A percentile compares a stretch with the other conserved stretches of the same genome.
Conservation (phyloP, 2,329 filamentous ascomycete species). For the Teratosphaeriaceae sp. region DNA sequence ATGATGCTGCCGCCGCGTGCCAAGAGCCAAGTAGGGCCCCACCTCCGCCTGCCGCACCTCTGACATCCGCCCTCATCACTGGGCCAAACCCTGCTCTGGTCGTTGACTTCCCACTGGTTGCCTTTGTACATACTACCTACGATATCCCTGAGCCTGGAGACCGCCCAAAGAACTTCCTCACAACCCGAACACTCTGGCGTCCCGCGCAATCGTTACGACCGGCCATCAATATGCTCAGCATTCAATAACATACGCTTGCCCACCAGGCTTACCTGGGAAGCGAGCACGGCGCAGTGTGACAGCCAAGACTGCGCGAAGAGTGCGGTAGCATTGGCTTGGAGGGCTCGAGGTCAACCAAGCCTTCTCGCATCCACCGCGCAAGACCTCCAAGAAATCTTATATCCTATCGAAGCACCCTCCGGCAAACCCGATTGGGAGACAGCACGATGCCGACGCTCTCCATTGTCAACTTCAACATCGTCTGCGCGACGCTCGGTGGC, state of each 20-base stretch:
- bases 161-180: too few relatives aligned
- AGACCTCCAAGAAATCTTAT: not conserved
- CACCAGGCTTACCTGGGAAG: slow-evolving; percentile 7
- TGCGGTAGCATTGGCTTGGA: slow-evolving; percentile 15
- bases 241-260: slow-evolving; percentile 22
- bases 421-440: too few relatives aligned
- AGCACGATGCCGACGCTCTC: slow-evolving; percentile 58
- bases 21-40: too few relatives aligned
- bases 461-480: slow-evolving; percentile 74
- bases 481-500: slow-evolving; percentile 71
- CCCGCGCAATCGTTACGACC: not conserved
- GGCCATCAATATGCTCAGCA: not conserved
- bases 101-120: too few relatives aligned
- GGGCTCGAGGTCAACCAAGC: not conserved
- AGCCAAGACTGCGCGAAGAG: slow-evolving; percentile 10
- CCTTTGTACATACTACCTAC: too few relatives aligned
- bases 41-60: too few relatives aligned
- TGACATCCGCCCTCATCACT: too few relatives aligned
- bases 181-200: not conserved
- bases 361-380: not conserved
- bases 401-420: too few relatives aligned
- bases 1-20: too few relatives aligned
- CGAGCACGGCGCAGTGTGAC: not conserved
- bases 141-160: too few relatives aligned
- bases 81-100: too few relatives aligned